These are phyloP conservation scores for Xylariaceae sp. DNA, from an alignment of 2,329 filamentous ascomycete species.

Conservation along the genomic window DNA sequence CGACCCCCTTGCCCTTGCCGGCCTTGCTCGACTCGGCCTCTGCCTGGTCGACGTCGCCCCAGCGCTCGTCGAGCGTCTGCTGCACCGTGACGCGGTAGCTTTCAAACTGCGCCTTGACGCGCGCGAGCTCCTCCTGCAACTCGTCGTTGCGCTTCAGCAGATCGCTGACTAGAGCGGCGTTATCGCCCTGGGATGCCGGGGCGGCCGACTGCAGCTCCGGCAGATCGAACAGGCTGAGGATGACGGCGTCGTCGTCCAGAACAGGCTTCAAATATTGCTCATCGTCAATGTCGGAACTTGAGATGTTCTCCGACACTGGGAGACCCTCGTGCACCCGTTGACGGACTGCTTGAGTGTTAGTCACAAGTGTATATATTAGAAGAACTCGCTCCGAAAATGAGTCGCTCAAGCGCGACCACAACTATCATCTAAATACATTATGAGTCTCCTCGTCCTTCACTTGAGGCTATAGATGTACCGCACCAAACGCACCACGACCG, in stretches of 20 bases:
- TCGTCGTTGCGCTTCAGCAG: constrained; percentile 54
- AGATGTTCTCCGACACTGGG: constrained; percentile 59
- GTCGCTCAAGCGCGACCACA: background rate
- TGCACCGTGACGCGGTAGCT: constrained; percentile 68
- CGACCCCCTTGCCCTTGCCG: constrained; percentile 35
- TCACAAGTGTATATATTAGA: background rate
- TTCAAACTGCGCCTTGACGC: constrained; percentile 62
- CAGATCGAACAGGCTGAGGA: constrained; percentile 86
- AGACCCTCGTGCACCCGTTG: constrained; percentile 47
- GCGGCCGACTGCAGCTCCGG: constrained; percentile 46
- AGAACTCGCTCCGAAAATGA: background rate
- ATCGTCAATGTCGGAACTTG: constrained; percentile 66
- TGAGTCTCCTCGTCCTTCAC: background rate
- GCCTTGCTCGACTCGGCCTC: constrained; percentile 34
- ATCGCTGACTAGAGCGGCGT: constrained; percentile 40
- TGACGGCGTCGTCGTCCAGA: constrained; percentile 84
- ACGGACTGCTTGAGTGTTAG: constrained; percentile 45
- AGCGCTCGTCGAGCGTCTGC: constrained; percentile 66
- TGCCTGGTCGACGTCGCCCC: constrained; percentile 58
- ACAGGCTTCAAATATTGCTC: constrained; percentile 83
- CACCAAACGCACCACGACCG: background rate
- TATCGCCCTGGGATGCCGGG: constrained; percentile 22
- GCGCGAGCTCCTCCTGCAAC: constrained; percentile 64
- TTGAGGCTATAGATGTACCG: too few relatives aligned
- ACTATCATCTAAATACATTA: background rate